Conservation (phyloP, 257 asterid species). For the Linaria vulgaris region DNA sequence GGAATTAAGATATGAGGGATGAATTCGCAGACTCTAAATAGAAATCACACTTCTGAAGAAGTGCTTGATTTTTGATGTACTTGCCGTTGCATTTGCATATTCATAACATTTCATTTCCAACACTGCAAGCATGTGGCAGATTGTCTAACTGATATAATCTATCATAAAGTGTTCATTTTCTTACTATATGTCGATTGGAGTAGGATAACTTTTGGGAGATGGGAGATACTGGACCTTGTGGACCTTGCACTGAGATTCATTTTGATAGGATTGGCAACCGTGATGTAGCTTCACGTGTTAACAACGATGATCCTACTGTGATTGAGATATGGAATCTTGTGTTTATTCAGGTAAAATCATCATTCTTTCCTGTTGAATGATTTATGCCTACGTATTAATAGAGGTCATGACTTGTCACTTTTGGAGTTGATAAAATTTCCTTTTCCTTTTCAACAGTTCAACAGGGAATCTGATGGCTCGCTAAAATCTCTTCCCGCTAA, state of each 20-base stretch:
- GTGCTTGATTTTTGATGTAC: slow-evolving; percentile 1
- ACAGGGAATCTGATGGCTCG: slow-evolving; percentile 86
- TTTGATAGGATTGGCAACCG: slow-evolving; percentile 95
- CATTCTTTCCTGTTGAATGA: slow-evolving; percentile 22
- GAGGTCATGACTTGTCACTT: not conserved
- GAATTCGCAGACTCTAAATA: slow-evolving; percentile 8
- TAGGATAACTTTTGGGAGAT: slow-evolving; percentile 99
- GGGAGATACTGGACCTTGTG: slow-evolving; percentile 99
- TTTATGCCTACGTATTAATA: slow-evolving; percentile 9
- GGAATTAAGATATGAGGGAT: slow-evolving; percentile 1
- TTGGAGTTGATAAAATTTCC: not conserved
- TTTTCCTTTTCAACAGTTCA: slow-evolving; percentile 54
- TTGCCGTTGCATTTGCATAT: slow-evolving; percentile 1
- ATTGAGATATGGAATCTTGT: slow-evolving; percentile 99
- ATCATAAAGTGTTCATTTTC: not conserved
- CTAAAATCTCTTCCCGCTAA: slow-evolving; percentile 89
- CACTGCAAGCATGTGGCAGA: slow-evolving; percentile 4
- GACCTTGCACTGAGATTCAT: slow-evolving; percentile 97
- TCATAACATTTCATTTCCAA: not conserved
- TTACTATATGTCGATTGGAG: slow-evolving; percentile 15
- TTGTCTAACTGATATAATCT: slow-evolving; percentile 18
- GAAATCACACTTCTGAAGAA: slow-evolving; percentile 9
- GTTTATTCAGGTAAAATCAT: slow-evolving; percentile 76
- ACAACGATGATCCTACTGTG: slow-evolving; percentile 92
- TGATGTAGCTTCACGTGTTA: slow-evolving; percentile 80